A percentile compares a stretch with the other conserved stretches of the same genome.
These are phyloP conservation scores for Catunica adiposa DNA, from an alignment of 2,329 filamentous ascomycete species.

Conservation along the genomic window DNA sequence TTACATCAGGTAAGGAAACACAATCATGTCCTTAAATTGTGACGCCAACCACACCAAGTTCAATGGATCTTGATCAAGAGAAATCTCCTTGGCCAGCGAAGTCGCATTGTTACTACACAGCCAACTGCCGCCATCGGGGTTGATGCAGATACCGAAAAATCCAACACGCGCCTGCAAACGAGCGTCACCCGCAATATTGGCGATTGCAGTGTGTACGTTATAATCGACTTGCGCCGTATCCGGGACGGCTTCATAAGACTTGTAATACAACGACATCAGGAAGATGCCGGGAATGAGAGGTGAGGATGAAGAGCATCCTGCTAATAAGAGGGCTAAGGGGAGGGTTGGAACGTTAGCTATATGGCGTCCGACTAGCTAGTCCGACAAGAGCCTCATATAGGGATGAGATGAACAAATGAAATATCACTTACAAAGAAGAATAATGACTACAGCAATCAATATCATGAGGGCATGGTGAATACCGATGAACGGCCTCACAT, in stretches of 20 bases:
- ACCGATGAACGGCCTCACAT: conserved; percentile 51
- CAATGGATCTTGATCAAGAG: conserved; percentile 81
- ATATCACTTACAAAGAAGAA: conserved; percentile 66
- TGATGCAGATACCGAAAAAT: conserved; percentile 96
- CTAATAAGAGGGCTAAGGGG: conserved; percentile 62
- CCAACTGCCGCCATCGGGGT: conserved; percentile 76
- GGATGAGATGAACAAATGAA: conserved; percentile 3
- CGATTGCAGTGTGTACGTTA: conserved; percentile 66
- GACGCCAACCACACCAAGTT: conserved; percentile 94
- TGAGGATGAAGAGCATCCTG: conserved; percentile 92
- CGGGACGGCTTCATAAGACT: conserved; percentile 66
- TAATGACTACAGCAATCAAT: conserved; percentile 81
- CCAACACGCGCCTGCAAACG: conserved; percentile 81
- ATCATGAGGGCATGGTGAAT: conserved; percentile 92
- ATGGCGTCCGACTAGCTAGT: neutral
- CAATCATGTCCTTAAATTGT: conserved; percentile 96
- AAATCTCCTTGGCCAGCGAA: conserved; percentile 73
- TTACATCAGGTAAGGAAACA: conserved; percentile 91
- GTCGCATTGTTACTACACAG: conserved; percentile 97
- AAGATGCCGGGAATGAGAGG: conserved; percentile 92
- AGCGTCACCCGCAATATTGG: conserved; percentile 75
- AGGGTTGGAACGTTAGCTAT: neutral
- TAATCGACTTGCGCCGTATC: conserved; percentile 83
- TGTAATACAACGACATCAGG: conserved; percentile 94
- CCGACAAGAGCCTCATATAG: neutral